phyloP scores from a whole-genome alignment of 2,329 filamentous ascomycete species.

The Cordyceps javanica region DNA sequence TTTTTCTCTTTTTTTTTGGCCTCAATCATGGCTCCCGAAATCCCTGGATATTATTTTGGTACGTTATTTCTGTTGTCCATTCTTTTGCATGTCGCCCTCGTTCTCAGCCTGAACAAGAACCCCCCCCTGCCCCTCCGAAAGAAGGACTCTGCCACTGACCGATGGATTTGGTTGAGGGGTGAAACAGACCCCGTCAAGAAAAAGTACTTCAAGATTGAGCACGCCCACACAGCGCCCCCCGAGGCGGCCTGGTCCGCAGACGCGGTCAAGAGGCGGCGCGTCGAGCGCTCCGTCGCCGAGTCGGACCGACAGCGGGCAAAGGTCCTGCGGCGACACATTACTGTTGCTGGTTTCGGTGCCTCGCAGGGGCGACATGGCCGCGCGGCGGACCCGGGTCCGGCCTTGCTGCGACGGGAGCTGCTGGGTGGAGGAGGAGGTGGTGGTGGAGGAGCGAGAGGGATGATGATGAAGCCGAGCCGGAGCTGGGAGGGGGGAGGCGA shows the following conservation, averaged over 20 bases:
- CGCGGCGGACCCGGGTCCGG: too few relatives aligned
- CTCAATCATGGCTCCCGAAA: conserved; percentile 29
- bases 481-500: not conserved
- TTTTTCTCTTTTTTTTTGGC: too few relatives aligned
- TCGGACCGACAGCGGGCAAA: conserved; percentile 22
- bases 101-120: not conserved
- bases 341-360: too few relatives aligned
- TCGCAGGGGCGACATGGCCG: conserved; percentile 32
- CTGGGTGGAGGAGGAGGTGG: too few relatives aligned
- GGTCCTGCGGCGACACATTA: conserved; percentile 29
- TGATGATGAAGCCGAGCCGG: too few relatives aligned
- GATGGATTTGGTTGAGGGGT: too few relatives aligned
- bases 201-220: conserved; percentile 64
- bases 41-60: conserved; percentile 54
- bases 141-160: not conserved
- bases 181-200: conserved; percentile 47
- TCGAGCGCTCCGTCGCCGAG: conserved; percentile 32
- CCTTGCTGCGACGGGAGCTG: conserved; percentile 24
- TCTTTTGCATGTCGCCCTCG: not conserved
- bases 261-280: conserved; percentile 50
- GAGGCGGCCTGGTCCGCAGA: conserved; percentile 50
- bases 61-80: not conserved
- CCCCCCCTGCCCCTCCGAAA: too few relatives aligned
- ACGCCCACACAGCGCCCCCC: conserved; percentile 44
- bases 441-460: too few relatives aligned